These are phyloP conservation scores for Gymnopilus junonius DNA, from an alignment of 768 basidiomycete species.

Conservation along the genomic window DNA sequence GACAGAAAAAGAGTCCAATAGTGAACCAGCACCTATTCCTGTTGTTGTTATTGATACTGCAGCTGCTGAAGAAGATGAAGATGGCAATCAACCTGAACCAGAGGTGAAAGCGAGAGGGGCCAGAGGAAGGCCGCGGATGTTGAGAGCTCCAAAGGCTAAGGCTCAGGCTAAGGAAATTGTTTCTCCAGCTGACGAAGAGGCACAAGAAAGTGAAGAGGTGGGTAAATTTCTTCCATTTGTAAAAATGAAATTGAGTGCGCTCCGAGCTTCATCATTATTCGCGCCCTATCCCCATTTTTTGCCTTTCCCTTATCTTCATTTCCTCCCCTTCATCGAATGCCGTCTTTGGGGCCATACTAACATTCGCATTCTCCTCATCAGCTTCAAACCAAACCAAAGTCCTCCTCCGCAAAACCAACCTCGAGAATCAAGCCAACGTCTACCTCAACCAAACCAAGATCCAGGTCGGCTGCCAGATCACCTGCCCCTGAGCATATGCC, in stretches of 20 bases:
- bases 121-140: slow-evolving; percentile 19
- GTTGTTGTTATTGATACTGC: slow-evolving; percentile 10
- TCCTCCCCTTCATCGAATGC: too few relatives aligned
- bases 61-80: slow-evolving; percentile 1
- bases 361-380: neutral
- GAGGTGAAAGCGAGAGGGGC: slow-evolving; percentile 3
- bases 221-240: neutral
- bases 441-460: slow-evolving; percentile 7
- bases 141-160: slow-evolving; percentile 14
- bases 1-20: neutral
- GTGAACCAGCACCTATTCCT: slow-evolving; percentile 8
- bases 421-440: slow-evolving; percentile 9
- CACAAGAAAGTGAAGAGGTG: slow-evolving; percentile 18
- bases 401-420: slow-evolving; percentile 2
- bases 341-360: neutral
- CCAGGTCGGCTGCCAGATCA: slow-evolving; percentile 8
- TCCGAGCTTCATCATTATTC: too few relatives aligned
- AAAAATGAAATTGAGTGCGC: too few relatives aligned
- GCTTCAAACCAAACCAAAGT: neutral
- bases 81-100: slow-evolving; percentile 4
- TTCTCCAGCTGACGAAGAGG: slow-evolving; percentile 4
- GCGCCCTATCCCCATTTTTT: too few relatives aligned
- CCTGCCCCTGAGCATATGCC: slow-evolving; percentile 4
- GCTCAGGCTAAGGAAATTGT: neutral
- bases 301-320: too few relatives aligned